These are phyloP conservation scores for Boletellus sp. DNA, from an alignment of 768 basidiomycete species.

Conservation along the genomic window DNA sequence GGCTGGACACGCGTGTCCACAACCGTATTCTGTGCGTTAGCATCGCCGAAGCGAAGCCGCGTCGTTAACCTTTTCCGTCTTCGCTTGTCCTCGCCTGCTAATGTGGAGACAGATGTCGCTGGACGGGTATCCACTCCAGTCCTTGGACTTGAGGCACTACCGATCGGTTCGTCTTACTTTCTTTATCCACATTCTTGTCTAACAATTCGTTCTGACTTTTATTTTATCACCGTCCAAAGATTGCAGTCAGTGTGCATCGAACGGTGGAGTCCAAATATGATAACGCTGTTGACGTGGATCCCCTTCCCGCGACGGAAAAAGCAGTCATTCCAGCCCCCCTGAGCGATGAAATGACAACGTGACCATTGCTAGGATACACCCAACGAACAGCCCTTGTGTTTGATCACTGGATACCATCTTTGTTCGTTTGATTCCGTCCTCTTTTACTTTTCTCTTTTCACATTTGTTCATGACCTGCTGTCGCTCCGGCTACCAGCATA, in stretches of 20 bases:
- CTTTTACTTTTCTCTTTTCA: too few relatives aligned
- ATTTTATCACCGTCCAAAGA: neutral
- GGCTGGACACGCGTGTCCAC: neutral
- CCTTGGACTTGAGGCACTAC: neutral
- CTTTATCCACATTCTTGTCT: neutral
- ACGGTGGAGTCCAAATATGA: constrained; percentile 20
- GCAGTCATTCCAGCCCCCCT: too few relatives aligned
- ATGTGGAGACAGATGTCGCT: constrained; percentile 1
- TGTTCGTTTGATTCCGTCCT: too few relatives aligned
- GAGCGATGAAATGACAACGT: too few relatives aligned
- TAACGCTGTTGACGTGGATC: constrained; percentile 1
- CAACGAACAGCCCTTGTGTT: too few relatives aligned
- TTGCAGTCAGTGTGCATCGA: constrained; percentile 19
- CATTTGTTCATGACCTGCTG: too few relatives aligned
- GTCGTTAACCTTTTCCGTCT: neutral
- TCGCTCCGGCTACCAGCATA: too few relatives aligned
- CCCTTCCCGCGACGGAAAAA: neutral
- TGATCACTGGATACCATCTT: too few relatives aligned
- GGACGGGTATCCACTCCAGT: neutral
- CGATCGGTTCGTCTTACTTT: constrained; percentile 9
- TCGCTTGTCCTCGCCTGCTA: neutral
- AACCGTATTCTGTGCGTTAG: constrained; percentile 2
- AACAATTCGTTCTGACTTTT: neutral
- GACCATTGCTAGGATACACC: too few relatives aligned
- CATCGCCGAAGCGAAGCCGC: too few relatives aligned